phyloP scores from a whole-genome alignment of 2,329 filamentous ascomycete genomes.

The Alternaria ethzedia region DNA sequence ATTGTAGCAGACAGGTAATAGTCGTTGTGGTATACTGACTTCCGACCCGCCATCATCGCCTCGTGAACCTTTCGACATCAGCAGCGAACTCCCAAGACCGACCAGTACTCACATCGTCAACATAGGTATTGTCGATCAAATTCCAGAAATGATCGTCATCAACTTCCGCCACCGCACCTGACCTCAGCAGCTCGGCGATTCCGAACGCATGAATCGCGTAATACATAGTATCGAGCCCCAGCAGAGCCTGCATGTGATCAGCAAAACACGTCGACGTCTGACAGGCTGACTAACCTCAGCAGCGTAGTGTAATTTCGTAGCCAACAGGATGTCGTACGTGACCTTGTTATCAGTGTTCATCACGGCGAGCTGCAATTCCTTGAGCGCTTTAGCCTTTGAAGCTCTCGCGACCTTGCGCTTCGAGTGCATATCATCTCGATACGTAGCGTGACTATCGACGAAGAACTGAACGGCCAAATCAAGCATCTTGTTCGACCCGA shows the following conservation, averaged over 20 bases:
- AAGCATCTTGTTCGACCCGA: constrained; percentile 32
- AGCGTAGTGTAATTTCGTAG: constrained; percentile 39
- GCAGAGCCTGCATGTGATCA: constrained; percentile 26
- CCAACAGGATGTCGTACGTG: constrained; percentile 35
- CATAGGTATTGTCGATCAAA: constrained; percentile 42
- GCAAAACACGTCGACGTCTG: neutral
- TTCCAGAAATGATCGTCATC: constrained; percentile 41
- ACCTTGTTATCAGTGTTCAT: constrained; percentile 10
- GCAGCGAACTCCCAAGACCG: neutral
- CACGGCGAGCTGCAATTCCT: constrained; percentile 29
- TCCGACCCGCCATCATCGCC: constrained; percentile 34
- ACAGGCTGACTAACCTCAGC: constrained; percentile 27
- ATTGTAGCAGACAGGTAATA: constrained; percentile 35
- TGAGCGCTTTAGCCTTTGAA: constrained; percentile 35
- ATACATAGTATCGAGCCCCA: constrained; percentile 34
- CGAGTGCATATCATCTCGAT: constrained; percentile 26
- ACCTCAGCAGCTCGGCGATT: constrained; percentile 35
- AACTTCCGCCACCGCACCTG: constrained; percentile 23
- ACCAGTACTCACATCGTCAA: constrained; percentile 37
- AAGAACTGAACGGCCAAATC: constrained; percentile 39
- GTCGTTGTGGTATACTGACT: constrained; percentile 37
- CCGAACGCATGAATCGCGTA: constrained; percentile 38
- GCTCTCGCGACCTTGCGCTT: constrained; percentile 22
- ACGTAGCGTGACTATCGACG: constrained; percentile 29
- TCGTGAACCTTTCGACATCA: constrained; percentile 36